Evolutionary conservation across 1,139 yeast genomes (phyloP), one percentile per base, ranked within the genome.

Genomic region (Pneumocystis sp.): DNA sequence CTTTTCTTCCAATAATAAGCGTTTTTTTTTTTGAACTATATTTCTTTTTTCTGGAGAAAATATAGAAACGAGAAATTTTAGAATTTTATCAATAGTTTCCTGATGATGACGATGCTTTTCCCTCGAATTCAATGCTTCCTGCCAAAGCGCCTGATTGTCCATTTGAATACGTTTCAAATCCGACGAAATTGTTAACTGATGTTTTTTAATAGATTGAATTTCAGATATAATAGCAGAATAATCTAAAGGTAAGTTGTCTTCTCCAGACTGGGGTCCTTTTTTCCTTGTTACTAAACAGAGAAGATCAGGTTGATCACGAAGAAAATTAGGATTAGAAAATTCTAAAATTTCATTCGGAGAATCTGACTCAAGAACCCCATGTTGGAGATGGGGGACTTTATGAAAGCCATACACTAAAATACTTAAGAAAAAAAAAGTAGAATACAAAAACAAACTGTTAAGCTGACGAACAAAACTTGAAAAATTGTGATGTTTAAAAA

Each of bases 381-480:
- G 68, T 17, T 66, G 65, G 12, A 66, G 63, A 60, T 67, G 68
- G 12, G 68, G 68, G n/a, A 93, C 93, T 76, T 93, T 93, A 76
- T 93, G 97, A 90, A 96, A 93, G 56, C 97, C 98, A 73, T 93
- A 93, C 96, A 93, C 68, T 66, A 56, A 4, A 34, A 4, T 21
- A 1, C 8, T 4, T 59, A 59, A 35, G 3, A 63, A 63, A 29
- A 37, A 15, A 17, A 7, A 25, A 21, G 17, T 4, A 21, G 7
- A n/a, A 5, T 12, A 37, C 40, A 10, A 45, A 35, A 37, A 12
- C 64, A 31, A 57, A 66, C 68, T 93, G 76, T 93, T 93, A 73
- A 93, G 80, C 74, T 93, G 98, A 66, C 98, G 83, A 17, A 93
- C 97, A 79, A 93, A 93, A 69, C 95, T 85, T 39, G 97, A 91